These are phyloP conservation scores for Eucalyptus erythrocorys DNA, from an alignment of 345 rosid genomes.

Conservation along the genomic window DNA sequence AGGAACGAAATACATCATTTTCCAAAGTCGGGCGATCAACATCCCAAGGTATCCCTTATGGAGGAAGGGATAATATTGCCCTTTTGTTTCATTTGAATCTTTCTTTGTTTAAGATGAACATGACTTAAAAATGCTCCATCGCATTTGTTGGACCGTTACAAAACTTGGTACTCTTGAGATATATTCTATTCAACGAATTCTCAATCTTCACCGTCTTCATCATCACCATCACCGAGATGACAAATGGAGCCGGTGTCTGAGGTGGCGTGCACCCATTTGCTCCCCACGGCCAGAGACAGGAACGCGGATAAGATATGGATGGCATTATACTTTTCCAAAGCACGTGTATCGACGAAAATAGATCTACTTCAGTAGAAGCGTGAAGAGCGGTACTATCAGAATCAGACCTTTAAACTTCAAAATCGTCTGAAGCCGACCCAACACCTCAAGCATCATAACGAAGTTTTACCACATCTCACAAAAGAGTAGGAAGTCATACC, in stretches of 20 bases:
- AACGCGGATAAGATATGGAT: background rate
- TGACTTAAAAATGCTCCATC: too few species aligned
- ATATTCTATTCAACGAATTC: background rate
- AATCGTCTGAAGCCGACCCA: background rate
- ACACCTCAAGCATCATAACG: background rate
- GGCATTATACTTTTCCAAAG: background rate
- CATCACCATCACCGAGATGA: background rate
- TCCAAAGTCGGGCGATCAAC: too few species aligned
- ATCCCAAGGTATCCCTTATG: too few species aligned
- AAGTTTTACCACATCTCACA: background rate
- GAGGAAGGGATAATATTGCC: too few species aligned
- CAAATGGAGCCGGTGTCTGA: background rate
- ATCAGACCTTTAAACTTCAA: background rate
- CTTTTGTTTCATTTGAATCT: too few species aligned
- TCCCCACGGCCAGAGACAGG: background rate
- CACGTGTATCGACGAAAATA: background rate
- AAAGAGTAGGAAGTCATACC: background rate
- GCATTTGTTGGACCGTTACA: too few species aligned
- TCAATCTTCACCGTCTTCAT: background rate
- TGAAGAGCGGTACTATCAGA: background rate
- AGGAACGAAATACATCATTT: too few species aligned
- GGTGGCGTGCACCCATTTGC: background rate
- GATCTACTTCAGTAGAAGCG: background rate
- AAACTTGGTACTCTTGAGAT: too few species aligned
- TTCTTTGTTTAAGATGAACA: too few species aligned